Evolutionary conservation across 1,139 yeast species (phyloP).

Genomic region (Blastobotrys ciferrii): DNA sequence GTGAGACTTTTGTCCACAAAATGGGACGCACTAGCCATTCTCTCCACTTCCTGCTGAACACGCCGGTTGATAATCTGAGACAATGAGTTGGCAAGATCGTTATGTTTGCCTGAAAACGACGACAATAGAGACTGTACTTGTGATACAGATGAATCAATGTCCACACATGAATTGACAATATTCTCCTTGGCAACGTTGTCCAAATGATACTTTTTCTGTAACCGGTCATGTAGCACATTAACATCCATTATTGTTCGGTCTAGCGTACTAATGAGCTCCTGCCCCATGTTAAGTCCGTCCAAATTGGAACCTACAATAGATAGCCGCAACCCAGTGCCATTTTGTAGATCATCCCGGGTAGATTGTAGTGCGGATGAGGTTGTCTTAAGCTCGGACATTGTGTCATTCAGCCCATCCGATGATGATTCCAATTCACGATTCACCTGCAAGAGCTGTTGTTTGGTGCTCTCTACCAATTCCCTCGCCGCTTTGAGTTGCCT

Average conservation of each 20-base stretch:
- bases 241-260: constrained; percentile 32
- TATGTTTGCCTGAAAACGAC: constrained; percentile 7
- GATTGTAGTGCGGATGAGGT: constrained; percentile 24
- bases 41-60: constrained; percentile 7
- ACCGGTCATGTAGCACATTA: constrained; percentile 26
- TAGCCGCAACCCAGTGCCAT: constrained; percentile 22
- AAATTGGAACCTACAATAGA: constrained; percentile 3
- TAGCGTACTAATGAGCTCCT: constrained; percentile 29
- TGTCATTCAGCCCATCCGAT: constrained; percentile 19
- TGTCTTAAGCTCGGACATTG: constrained; percentile 22
- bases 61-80: constrained; percentile 2
- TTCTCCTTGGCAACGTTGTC: constrained; percentile 22
- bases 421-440: constrained; percentile 31
- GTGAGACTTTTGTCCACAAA: constrained; percentile 5
- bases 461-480: constrained; percentile 33
- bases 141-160: constrained; percentile 13
- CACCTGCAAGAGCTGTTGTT: constrained; percentile 28
- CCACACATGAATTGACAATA: constrained; percentile 19
- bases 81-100: neutral
- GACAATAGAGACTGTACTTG: constrained; percentile 6
- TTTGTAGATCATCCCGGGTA: constrained; percentile 26
- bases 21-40: constrained; percentile 4
- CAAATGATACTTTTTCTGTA: constrained; percentile 23
- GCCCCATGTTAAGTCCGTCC: constrained; percentile 26
- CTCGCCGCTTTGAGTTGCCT: constrained; percentile 41